Percentiles rank a stretch among this genome's conserved stretches.
These are phyloP conservation scores for Colletotrichum lentis DNA, from an alignment of 2,329 filamentous ascomycete genomes.

Conservation along the genomic window DNA sequence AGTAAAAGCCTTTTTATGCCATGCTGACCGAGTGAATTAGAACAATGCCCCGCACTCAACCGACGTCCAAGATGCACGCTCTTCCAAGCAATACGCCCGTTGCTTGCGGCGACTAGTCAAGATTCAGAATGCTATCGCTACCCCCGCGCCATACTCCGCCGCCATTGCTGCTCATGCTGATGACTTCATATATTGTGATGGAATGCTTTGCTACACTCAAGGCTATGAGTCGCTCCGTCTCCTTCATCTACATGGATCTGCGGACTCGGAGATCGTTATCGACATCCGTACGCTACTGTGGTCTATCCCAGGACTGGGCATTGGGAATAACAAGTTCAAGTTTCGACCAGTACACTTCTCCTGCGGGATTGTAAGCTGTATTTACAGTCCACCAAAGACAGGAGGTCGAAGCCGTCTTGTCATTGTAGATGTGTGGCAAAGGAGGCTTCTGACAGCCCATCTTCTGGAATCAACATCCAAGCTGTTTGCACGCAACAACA, in stretches of 20 bases:
- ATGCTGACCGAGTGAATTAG: slow-evolving; percentile 39
- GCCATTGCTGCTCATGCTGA: slow-evolving; percentile 67
- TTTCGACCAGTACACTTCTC: slow-evolving; percentile 67
- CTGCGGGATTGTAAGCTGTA: slow-evolving; percentile 64
- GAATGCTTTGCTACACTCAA: slow-evolving; percentile 70
- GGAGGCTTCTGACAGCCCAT: slow-evolving; percentile 52
- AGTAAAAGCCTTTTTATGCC: neutral
- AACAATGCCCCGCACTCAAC: slow-evolving; percentile 40
- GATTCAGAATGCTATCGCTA: slow-evolving; percentile 66
- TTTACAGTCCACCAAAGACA: slow-evolving; percentile 56
- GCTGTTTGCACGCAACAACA: slow-evolving; percentile 73
- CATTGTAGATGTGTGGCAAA: slow-evolving; percentile 53
- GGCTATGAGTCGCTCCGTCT: slow-evolving; percentile 60
- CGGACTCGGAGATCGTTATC: slow-evolving; percentile 62
- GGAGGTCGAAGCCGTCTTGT: slow-evolving; percentile 60
- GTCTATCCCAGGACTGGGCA: neutral
- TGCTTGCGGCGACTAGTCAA: slow-evolving; percentile 69
- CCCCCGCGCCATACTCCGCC: slow-evolving; percentile 68
- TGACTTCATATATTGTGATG: slow-evolving; percentile 69
- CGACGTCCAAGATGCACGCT: slow-evolving; percentile 40
- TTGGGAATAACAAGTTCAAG: slow-evolving; percentile 49
- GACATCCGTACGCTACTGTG: slow-evolving; percentile 43
- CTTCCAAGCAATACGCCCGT: slow-evolving; percentile 52
- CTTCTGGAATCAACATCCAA: slow-evolving; percentile 58
- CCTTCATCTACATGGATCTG: slow-evolving; percentile 63